A percentile compares a stretch with the other conserved stretches of the same genome.
phyloP scores from a whole-genome alignment of 257 asterid genomes.

The Orobanche coerulescens region DNA sequence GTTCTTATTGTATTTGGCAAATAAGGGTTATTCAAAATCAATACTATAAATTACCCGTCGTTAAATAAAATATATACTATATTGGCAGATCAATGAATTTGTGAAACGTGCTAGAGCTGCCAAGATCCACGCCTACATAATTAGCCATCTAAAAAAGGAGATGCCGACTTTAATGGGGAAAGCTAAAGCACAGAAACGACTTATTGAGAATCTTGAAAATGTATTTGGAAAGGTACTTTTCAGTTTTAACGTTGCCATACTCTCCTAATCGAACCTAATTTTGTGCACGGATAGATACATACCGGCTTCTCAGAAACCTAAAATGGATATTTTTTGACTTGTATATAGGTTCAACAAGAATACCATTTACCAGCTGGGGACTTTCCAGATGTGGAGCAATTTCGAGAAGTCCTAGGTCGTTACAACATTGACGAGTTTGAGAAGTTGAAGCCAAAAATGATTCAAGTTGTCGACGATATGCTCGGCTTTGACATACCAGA shows the following conservation, averaged over 20 bases:
- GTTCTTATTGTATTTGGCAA: not conserved
- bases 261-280: not conserved
- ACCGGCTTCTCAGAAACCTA: not conserved
- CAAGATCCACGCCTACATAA: conserved; percentile 86
- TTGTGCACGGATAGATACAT: too few species aligned
- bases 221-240: conserved; percentile 68
- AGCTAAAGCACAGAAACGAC: conserved; percentile 59
- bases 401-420: conserved; percentile 48
- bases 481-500: conserved; percentile 81
- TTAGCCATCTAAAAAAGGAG: conserved; percentile 86
- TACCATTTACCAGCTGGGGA: conserved; percentile 77
- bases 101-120: conserved; percentile 95
- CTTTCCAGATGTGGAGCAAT: conserved; percentile 65
- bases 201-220: conserved; percentile 50
- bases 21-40: not conserved
- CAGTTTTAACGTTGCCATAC: not conserved
- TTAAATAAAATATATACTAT: too few species aligned
- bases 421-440: conserved; percentile 75
- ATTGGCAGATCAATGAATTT: conserved; percentile 73
- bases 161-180: conserved; percentile 91
- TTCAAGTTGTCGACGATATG: conserved; percentile 76
- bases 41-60: not conserved
- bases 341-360: conserved; percentile 61
- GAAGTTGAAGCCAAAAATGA: conserved; percentile 76
- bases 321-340: not conserved